phyloP scores from a whole-genome alignment of 257 asterid species.

The Solanum paucissectum region DNA sequence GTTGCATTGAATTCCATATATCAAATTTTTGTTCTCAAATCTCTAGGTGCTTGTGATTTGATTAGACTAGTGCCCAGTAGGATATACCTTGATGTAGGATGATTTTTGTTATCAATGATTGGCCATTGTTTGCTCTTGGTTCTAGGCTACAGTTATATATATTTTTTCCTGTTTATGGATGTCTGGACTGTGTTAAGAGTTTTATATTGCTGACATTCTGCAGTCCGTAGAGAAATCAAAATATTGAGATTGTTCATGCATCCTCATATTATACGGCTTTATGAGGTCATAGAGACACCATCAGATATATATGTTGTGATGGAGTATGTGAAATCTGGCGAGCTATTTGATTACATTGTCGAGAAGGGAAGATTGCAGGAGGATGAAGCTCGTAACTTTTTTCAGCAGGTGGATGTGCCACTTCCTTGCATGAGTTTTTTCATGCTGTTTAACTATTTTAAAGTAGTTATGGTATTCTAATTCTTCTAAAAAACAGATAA shows the following conservation, averaged over 20 bases:
- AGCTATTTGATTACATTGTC: constrained; percentile 94
- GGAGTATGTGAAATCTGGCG: constrained; percentile 87
- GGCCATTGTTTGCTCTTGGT: not conserved
- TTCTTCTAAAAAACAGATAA: constrained; percentile 48
- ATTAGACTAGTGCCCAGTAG: not conserved
- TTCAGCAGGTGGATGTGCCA: constrained; percentile 68
- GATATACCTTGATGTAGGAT: not conserved
- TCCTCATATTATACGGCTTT: constrained; percentile 95
- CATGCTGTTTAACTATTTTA: not conserved
- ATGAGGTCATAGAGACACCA: constrained; percentile 91
- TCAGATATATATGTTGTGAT: constrained; percentile 76
- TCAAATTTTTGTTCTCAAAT: not conserved
- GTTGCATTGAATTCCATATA: not conserved
- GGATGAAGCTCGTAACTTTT: constrained; percentile 74
- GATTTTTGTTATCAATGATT: not conserved
- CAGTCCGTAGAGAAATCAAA: constrained; percentile 91
- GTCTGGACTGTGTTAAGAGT: not conserved
- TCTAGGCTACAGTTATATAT: not conserved
- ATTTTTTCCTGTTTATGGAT: not conserved
- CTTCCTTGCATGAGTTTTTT: not conserved
- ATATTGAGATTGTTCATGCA: constrained; percentile 85
- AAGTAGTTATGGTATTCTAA: not conserved
- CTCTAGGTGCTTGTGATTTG: not conserved
- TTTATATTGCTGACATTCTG: constrained; percentile 13
- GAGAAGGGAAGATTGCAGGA: constrained; percentile 93